Base-by-base conservation (phyloP, 192 early-diverging fungal genomes). In the Backusella psychrophila region DNA sequence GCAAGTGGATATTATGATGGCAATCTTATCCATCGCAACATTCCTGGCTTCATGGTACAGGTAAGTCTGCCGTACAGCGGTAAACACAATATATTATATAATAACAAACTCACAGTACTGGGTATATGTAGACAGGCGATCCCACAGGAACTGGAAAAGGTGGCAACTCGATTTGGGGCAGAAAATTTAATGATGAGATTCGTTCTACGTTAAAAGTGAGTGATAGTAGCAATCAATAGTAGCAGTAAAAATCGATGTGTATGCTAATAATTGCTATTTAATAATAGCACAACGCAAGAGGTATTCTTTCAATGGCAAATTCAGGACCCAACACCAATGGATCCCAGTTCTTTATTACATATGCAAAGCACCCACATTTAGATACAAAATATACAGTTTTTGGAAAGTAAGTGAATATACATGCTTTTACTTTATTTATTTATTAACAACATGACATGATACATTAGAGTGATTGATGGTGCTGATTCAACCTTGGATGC, bases 221-320 rank as follows among this genome's bases (percentile, higher is more conserved):
- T 44, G 17, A 44, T 14, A 12, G 2, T 1, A 11, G 42, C 14
- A 17, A 44, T 5, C 14, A 44, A 44, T 17, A 44, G 6, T 65
- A 41, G 33, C 19, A 73, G 26, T 41, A 29, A 38, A 72, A 17
- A 19, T 31, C 17, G 36, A 12, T 31, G 9, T 41, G 11, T 41
- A 41, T 44, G 15, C 38, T 12, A 39, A 39, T 39, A 39, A 12
- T 39, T 39, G 11, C 19, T 66, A 72, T 23, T 29, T 46, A n/a
- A 75, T 46, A n/a, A 75, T 76, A 94, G 89, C 96, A 98, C 77
- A 94, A 95, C 79, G 88, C 90, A 5, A 88, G 95, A 9, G 95
- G 95, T 17, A 93, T 94, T 1, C 92, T 98, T 4, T 93, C 93
- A 17, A 98, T 98, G 96, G 96, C 96, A 31, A 97, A 95, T 77